Base-by-base conservation (phyloP, 441 rosid species). In the Daphne laureola region DNA sequence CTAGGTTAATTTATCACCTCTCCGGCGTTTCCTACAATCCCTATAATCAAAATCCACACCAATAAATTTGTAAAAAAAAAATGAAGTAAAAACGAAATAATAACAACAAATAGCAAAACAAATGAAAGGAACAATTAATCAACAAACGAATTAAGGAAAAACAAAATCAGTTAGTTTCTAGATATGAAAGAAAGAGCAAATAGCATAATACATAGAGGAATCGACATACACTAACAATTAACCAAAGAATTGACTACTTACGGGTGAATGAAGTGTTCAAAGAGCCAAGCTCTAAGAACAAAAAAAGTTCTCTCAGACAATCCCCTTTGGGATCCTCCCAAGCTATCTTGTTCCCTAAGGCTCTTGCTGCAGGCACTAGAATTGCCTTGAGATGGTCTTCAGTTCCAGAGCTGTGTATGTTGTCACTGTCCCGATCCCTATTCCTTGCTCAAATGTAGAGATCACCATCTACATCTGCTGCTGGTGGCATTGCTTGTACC, bases 251-350 rank as follows among this genome's bases (percentile, higher is more conserved):
- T 21, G 3, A 55, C 36, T 52, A 51, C 79, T 72, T 72, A 84
- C 91, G 91, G 91, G 55, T 84, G 87, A 59, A 84, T 86, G 62
- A 84, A 84, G 76, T 84, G 91, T 59, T 84, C 91, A 41, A 84
- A 84, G 55, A 84, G 86, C 91, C 91, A 84, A 54, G 91, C 83
- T 4, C 91, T 80, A 51, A 84, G 91, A 38, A 84, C 82, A 0
- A 86, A 84, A 45, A 84, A 87, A 0, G 91, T 79, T 64, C 80
- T 68, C 65, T 84, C 91, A 0, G 91, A 87, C 48, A 84, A 63
- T 54, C 91, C 91, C 66, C 91, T 67, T 61, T 84, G 91, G 63
- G 91, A 87, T 75, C 91, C 81, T 25, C 78, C 78, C 4, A 71
- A 59, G 18, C 69, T 38, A 41, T 84, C 87, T 55, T 84, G 87